Evolutionary conservation across 148 eudicot species (phyloP).

Genomic region (Nepenthes gracilis): DNA sequence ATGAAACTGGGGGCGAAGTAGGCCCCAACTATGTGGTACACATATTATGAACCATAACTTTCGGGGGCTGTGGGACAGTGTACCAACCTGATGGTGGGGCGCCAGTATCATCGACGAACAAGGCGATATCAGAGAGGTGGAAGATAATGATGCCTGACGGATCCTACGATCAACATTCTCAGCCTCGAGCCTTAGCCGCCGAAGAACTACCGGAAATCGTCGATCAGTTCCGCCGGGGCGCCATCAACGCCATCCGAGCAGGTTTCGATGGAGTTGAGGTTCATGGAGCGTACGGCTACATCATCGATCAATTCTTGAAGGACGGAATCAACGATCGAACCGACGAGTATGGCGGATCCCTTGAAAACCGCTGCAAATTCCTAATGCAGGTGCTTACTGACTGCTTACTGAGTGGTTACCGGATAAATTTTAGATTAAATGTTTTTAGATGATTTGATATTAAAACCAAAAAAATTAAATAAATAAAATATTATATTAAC

Average conservation of each 20-base stretch:
- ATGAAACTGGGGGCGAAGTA: too few species aligned
- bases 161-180: slow-evolving; percentile 33
- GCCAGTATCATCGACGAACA: slow-evolving; percentile 69
- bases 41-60: not conserved
- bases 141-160: slow-evolving; percentile 66
- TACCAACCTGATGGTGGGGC: slow-evolving; percentile 57
- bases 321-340: slow-evolving; percentile 66
- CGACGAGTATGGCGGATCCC: slow-evolving; percentile 71
- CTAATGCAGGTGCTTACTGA: slow-evolving; percentile 20
- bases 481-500: too few species aligned
- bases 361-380: slow-evolving; percentile 64
- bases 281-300: slow-evolving; percentile 78
- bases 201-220: slow-evolving; percentile 40
- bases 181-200: slow-evolving; percentile 44
- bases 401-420: too few species aligned
- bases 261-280: slow-evolving; percentile 90
- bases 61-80: slow-evolving; percentile 13
- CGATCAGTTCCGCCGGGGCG: slow-evolving; percentile 59
- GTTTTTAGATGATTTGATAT: too few species aligned
- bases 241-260: slow-evolving; percentile 74
- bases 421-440: too few species aligned
- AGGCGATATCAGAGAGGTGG: slow-evolving; percentile 69
- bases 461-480: too few species aligned
- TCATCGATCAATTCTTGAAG: slow-evolving; percentile 81
- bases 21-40: too few species aligned